phyloP scores from a whole-genome alignment of 2,329 filamentous ascomycete genomes.

The Colletotrichum orbiculare region DNA sequence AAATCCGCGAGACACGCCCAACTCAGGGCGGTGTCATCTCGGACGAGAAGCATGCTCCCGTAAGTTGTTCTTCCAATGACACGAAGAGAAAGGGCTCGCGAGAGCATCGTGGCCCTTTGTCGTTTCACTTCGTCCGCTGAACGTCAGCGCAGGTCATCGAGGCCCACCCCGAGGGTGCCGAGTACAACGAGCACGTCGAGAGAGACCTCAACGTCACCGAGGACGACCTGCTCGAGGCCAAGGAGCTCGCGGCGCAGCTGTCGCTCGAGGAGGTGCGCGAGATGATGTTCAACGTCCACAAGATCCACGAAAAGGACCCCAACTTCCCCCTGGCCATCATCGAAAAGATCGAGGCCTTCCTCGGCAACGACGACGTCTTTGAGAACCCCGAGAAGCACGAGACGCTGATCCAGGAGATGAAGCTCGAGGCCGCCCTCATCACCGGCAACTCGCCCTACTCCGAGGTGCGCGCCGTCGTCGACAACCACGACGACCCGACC shows the following conservation, averaged over 20 bases:
- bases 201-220: slow-evolving; percentile 55
- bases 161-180: slow-evolving; percentile 12
- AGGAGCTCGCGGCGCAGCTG: slow-evolving; percentile 54
- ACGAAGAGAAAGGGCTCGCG: not conserved
- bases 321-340: slow-evolving; percentile 56
- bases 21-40: slow-evolving; percentile 31
- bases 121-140: not conserved
- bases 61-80: not conserved
- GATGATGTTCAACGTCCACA: slow-evolving; percentile 51
- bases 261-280: slow-evolving; percentile 54
- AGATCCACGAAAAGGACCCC: slow-evolving; percentile 55
- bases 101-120: not conserved
- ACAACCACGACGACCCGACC: slow-evolving; percentile 50
- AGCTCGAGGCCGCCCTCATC: slow-evolving; percentile 47
- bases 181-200: slow-evolving; percentile 27
- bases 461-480: slow-evolving; percentile 53
- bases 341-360: slow-evolving; percentile 51
- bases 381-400: slow-evolving; percentile 50
- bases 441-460: slow-evolving; percentile 48
- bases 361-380: slow-evolving; percentile 46
- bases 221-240: slow-evolving; percentile 58
- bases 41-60: slow-evolving; percentile 24
- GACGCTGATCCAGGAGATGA: slow-evolving; percentile 46
- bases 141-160: slow-evolving; percentile 15
- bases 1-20: slow-evolving; percentile 25